These are phyloP conservation scores for Backusella tarrabulga DNA, from an alignment of 192 early-diverging fungal genomes.

Conservation along the genomic window DNA sequence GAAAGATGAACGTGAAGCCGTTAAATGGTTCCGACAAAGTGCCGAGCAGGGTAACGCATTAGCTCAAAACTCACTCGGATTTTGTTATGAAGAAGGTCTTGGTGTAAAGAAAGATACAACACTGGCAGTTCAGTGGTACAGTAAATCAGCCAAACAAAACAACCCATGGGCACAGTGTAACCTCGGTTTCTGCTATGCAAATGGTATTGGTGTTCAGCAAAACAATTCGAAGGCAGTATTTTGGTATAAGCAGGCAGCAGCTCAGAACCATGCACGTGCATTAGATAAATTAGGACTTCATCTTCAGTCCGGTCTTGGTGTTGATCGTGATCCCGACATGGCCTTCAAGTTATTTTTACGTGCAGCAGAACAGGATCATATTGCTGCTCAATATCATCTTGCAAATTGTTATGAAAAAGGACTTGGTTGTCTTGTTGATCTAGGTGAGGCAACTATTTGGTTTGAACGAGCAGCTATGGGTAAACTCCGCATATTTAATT, in stretches of 20 bases:
- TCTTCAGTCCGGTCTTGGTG: conserved; percentile 50
- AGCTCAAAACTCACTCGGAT: conserved; percentile 79
- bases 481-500: not conserved
- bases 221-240: conserved; percentile 51
- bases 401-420: conserved; percentile 53
- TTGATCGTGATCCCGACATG: conserved; percentile 40
- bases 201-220: conserved; percentile 68
- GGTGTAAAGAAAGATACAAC: conserved; percentile 57
- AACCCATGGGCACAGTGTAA: conserved; percentile 86
- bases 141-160: conserved; percentile 63
- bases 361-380: conserved; percentile 65
- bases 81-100: conserved; percentile 77
- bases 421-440: conserved; percentile 26
- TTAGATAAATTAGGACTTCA: conserved; percentile 53
- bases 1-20: conserved; percentile 46
- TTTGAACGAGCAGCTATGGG: conserved; percentile 36
- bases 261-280: conserved; percentile 56
- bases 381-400: conserved; percentile 47
- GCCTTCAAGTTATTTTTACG: conserved; percentile 58
- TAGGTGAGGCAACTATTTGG: conserved; percentile 29
- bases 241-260: conserved; percentile 58
- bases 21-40: conserved; percentile 61
- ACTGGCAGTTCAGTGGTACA: conserved; percentile 64
- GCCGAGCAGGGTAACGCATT: conserved; percentile 72
- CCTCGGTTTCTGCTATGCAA: conserved; percentile 74